phyloP scores from a whole-genome alignment of 2,329 filamentous ascomycete genomes.

The Cordyceps tenuipes region DNA sequence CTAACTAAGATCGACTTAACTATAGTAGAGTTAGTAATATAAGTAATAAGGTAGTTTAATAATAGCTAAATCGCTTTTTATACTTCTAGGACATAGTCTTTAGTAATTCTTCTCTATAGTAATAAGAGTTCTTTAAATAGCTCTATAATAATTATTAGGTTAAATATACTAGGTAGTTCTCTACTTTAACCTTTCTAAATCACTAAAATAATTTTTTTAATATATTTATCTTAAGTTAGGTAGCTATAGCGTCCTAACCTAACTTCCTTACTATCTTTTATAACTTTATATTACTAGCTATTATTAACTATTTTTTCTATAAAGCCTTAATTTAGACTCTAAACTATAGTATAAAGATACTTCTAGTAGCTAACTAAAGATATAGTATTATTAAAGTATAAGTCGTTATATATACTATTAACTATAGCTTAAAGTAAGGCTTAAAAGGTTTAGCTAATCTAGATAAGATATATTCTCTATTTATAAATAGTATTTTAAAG shows the following conservation, averaged over 20 bases:
- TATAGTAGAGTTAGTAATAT: slow-evolving; percentile 14
- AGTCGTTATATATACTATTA: too few species aligned
- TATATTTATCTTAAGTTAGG: slow-evolving; percentile 14
- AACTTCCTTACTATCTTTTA: too few species aligned
- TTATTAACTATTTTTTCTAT: slow-evolving; percentile 19
- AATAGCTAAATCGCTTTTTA: slow-evolving; percentile 12
- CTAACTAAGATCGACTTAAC: slow-evolving; percentile 8
- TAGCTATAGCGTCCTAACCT: too few species aligned
- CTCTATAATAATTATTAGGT: slow-evolving; percentile 48
- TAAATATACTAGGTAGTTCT: slow-evolving; percentile 54
- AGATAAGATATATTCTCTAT: too few species aligned
- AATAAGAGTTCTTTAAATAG: slow-evolving; percentile 51
- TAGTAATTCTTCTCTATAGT: slow-evolving; percentile 43
- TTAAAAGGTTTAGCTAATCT: too few species aligned
- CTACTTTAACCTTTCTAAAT: slow-evolving; percentile 23
- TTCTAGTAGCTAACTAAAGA: too few species aligned
- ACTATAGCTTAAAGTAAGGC: too few species aligned
- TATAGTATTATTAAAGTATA: too few species aligned
- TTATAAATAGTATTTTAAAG: slow-evolving; percentile 32
- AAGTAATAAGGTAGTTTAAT: neutral
- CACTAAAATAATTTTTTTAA: slow-evolving; percentile 16
- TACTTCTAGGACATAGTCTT: slow-evolving; percentile 10
- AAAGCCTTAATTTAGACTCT: too few species aligned
- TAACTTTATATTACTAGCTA: slow-evolving; percentile 13
- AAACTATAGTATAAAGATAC: too few species aligned